Base-by-base conservation (phyloP, 768 basidiomycete genomes). In the Sarcomyxa edulis region DNA sequence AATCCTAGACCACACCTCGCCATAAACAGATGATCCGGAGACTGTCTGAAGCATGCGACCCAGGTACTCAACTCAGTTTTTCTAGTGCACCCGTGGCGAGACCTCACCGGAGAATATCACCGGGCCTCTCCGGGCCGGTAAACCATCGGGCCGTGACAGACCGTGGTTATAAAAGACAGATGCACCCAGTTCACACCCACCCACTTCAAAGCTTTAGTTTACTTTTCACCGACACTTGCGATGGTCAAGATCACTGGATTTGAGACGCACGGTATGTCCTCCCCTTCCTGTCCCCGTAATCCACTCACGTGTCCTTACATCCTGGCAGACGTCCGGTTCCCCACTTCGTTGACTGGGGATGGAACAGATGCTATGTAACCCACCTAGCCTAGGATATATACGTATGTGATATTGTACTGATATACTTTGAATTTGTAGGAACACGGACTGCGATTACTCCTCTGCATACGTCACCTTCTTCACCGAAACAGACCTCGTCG, bases 371-470 rank as follows among this genome's bases (percentile, higher is more conserved):
- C 92, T 6, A 95, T 94, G 89, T 86, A 53, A 48, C 69, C 53
- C 22, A 28, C 29, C 27, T 26, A 1, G 9, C 7, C 9, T 2
- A 3, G 21, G 12, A 16, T 3, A 20, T 5, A 28, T 16, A 15
- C 7, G 30, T 12, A 14, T 32, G 24, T 29, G 15, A 24, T 39
- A 7, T 21, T 18, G 25, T 28, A 22, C 8, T 21, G 21, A 11
- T 23, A 23, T 10, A 16, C 22, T 9, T 21, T 16, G 16, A n/a
- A 29, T 19, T 14, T 35, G n/a, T 44, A 90, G 87, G 91, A 95
- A 96, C 61, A 85, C 86, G 22, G 89, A 90, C 40, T 95, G 92
- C 62, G 94, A 96, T 64, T 96, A 96, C 62, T 93, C 90, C 2
- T 88, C 92, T 2, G 94, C 94, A 5, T 96, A 96, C 57, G 71